phyloP scores from a whole-genome alignment of 225 moss, liverwort and hornwort genomes.

The Rhytidiadelphus loreus region DNA sequence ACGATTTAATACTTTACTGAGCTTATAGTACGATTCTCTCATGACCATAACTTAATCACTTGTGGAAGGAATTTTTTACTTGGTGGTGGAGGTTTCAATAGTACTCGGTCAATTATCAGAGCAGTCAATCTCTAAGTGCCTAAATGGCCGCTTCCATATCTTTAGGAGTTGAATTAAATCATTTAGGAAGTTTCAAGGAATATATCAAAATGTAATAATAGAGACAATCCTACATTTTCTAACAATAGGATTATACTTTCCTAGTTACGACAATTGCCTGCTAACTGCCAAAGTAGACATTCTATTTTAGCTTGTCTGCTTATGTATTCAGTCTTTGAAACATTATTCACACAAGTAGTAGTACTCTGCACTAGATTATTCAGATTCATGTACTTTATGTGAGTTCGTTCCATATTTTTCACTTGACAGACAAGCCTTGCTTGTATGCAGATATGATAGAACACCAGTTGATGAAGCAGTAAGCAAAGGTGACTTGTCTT shows the following conservation, averaged over 20 bases:
- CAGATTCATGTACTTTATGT: background rate
- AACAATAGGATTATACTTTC: too few relatives aligned
- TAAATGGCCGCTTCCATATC: background rate
- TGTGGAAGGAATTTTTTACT: background rate
- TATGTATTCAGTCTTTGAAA: background rate
- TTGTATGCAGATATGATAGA: constrained; percentile 41
- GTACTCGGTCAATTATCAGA: background rate
- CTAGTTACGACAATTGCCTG: background rate
- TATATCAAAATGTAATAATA: background rate
- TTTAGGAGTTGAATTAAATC: background rate
- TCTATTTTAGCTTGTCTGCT: background rate
- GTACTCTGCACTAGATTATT: background rate
- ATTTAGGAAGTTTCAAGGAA: background rate
- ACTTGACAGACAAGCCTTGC: background rate
- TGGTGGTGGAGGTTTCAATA: background rate
- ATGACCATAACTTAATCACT: background rate
- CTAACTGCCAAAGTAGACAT: background rate
- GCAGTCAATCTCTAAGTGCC: background rate
- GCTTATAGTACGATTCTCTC: background rate
- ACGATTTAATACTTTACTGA: background rate
- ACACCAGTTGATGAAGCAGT: constrained; percentile 64
- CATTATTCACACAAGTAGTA: background rate
- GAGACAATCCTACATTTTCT: background rate
- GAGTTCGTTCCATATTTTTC: background rate
- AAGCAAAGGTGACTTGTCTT: constrained; percentile 30